Evolutionary conservation across 768 basidiomycete genomes (phyloP), one percentile per base, ranked within the genome.

Genomic region (Boletus sensibilis): DNA sequence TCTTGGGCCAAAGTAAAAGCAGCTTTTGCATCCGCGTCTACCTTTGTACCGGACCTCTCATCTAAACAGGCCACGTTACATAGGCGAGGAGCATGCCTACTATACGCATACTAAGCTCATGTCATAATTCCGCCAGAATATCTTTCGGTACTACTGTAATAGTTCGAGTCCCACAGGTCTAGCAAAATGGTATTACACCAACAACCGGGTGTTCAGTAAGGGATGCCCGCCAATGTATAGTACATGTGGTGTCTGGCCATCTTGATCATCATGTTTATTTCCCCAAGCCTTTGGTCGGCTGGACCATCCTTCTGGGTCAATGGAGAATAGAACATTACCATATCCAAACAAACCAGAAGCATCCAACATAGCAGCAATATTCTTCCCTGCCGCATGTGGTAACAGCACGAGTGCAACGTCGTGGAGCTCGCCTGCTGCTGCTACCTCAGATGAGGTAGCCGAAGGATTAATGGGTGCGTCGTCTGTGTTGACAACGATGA

Each of bases 141-240:
- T n/a, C n/a, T n/a, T n/a, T 27, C 25, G 6, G 25, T 27, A 27
- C 25, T 27, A 27, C 25, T 27, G 25, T 27, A n/a, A n/a, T n/a
- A 27, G 25, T 6, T 4, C 4, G 25, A 27, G 25, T 47, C 13
- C 23, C 9, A 16, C 23, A 23, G 4, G 5, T 44, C 39, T 31
- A 50, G 33, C 3, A 25, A 16, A 47, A 29, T 56, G n/a, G 37
- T 21, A 62, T 61, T 78, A 89, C 61, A 84, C 67, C 67, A 88
- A 67, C 67, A 92, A 67, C 66, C 85, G 81, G 60, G 90, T 90
- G 72, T 93, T 93, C 55, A 87, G 70, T 65, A 93, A 70, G 49
- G 89, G 82, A 69, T 86, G 83, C 29, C 87, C 87, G 62, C 90
- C 91, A 67, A 93, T 77, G 76, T 87, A 88, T 67, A 93, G 69